Base-by-base conservation (phyloP, 2,329 filamentous ascomycete species). In the Neocatenulostroma microsporum region DNA sequence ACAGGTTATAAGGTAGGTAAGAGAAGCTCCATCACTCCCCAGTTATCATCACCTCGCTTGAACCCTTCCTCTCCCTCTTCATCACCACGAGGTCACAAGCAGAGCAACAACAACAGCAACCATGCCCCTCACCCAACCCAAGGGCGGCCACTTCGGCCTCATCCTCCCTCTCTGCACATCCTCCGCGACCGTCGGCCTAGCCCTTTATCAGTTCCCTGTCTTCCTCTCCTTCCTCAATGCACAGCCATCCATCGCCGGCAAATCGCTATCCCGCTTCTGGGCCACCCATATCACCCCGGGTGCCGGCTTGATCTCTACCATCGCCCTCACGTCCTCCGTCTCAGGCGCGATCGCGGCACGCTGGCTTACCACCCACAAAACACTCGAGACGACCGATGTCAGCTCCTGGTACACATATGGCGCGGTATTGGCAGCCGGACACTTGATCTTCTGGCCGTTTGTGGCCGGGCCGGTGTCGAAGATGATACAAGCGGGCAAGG, bases 121-220 rank as follows among this genome's bases (percentile, higher is more conserved):
- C 31, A 55, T 55, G 51, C 46, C 50, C 31, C 49, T 49, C 24
- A 43, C 52, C 21, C 15, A 36, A 8, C 51, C 51, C 13, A 42
- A 49, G 30, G 34, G 39, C 27, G 40, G 43, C 36, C 53, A 56
- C 34, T 39, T 55, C 11, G 52, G 47, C 37, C 47, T 56, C 20
- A 48, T 56, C 31, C 38, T 55, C 5, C 54, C 54, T 9, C 44
- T 56, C 18, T 53, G 48, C 41, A 53, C 51, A 5, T 49, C 48
- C 19, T 49, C 49, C 21, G 53, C 53, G 10, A 54, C 51, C n/a
- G 40, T 56, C 36, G 53, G 51, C 14, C 45, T 55, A 3, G 47
- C 52, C 12, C 39, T 53, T 10, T 51, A 51, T 37, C 51, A 54
- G 33, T 54, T 48, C 30, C 49, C 53, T 14, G 34, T 54, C n/a